Conservation (phyloP, 2,329 filamentous ascomycete genomes). For the Colletotrichum orbiculare region DNA sequence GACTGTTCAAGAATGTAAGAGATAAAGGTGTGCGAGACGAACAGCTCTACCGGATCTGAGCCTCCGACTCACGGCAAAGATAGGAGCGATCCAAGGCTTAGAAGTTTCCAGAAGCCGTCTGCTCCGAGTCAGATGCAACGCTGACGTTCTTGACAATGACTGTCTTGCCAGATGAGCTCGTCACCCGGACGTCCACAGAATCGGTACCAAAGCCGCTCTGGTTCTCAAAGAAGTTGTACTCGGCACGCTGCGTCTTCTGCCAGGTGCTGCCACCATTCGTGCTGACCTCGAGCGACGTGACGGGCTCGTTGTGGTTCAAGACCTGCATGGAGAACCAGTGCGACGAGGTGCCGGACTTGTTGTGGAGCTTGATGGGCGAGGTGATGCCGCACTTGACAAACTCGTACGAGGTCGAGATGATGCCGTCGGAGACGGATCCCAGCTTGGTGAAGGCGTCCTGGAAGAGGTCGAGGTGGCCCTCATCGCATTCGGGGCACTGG, state of each 20-base stretch:
- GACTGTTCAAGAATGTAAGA: too few relatives aligned
- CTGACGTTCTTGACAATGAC: constrained; percentile 64
- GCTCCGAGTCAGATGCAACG: constrained; percentile 47
- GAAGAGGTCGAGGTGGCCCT: constrained; percentile 58
- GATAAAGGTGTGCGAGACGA: too few relatives aligned
- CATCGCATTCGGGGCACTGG: constrained; percentile 54
- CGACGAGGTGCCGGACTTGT: constrained; percentile 56
- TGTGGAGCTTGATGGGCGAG: constrained; percentile 54
- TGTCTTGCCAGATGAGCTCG: constrained; percentile 60
- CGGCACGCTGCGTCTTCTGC: constrained; percentile 63
- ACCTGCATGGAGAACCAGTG: constrained; percentile 65
- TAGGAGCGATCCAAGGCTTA: constrained; percentile 12
- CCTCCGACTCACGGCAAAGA: too few relatives aligned
- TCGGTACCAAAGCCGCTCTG: constrained; percentile 64
- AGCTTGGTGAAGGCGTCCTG: constrained; percentile 53
- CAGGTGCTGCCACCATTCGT: constrained; percentile 69
- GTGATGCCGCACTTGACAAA: constrained; percentile 55
- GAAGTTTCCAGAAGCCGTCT: constrained; percentile 48
- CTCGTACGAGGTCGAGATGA: constrained; percentile 49
- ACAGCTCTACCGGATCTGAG: too few relatives aligned
- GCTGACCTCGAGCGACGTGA: constrained; percentile 69
- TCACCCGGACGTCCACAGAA: constrained; percentile 66
- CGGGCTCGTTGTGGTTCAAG: constrained; percentile 68
- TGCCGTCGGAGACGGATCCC: constrained; percentile 48
- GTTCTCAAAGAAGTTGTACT: constrained; percentile 73